Evolutionary conservation across 495 filamentous ascomycete species (phyloP).

Genomic region (Penicillium antarcticum): DNA sequence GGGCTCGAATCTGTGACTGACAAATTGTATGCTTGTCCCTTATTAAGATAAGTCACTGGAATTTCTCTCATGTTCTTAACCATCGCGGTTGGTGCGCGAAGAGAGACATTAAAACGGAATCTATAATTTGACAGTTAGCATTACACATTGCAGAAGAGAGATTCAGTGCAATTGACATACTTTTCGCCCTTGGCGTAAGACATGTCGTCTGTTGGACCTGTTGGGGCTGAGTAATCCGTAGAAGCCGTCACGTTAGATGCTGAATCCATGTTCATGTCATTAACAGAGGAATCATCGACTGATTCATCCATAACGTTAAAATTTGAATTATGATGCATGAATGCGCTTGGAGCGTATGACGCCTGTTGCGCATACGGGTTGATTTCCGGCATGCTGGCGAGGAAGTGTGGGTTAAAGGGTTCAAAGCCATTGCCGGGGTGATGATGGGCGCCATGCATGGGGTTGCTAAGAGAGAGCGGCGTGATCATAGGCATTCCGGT

Average conservation of each 20-base stretch:
- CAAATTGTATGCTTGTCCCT: constrained; percentile 87
- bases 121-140: constrained; percentile 43
- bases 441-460: constrained; percentile 51
- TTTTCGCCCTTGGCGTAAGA: constrained; percentile 42
- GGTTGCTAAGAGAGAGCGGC: constrained; percentile 73
- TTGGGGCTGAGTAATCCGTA: constrained; percentile 21
- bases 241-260: constrained; percentile 25
- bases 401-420: constrained; percentile 57
- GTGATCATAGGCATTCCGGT: constrained; percentile 74
- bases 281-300: constrained; percentile 56
- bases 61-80: constrained; percentile 82
- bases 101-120: constrained; percentile 85
- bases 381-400: constrained; percentile 68
- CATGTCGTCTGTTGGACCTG: constrained; percentile 6
- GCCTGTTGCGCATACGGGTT: constrained; percentile 67
- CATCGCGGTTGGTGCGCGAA: constrained; percentile 98
- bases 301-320: constrained; percentile 74
- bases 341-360: constrained; percentile 76
- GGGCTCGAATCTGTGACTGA: constrained; percentile 65
- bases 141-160: neutral
- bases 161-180: constrained; percentile 29
- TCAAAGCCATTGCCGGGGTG: constrained; percentile 42
- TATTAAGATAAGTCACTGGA: constrained; percentile 94
- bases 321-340: constrained; percentile 69
- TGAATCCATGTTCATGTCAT: constrained; percentile 42